Base-by-base conservation (phyloP, 2,329 filamentous ascomycete genomes). In the Trichocomaceae sp. region DNA sequence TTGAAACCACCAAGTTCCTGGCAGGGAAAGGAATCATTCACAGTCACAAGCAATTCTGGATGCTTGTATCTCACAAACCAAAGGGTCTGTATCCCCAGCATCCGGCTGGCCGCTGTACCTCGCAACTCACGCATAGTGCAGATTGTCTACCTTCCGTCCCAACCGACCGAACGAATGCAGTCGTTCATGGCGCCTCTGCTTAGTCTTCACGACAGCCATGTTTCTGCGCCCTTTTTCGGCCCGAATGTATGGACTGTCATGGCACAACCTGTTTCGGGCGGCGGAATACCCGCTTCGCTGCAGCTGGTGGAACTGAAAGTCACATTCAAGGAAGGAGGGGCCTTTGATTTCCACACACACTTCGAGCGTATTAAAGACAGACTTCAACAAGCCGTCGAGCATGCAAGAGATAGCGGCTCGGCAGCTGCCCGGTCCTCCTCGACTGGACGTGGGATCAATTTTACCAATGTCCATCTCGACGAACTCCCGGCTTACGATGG, bases 281-380 rank as follows among this genome's bases (percentile, higher is more conserved):
- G 93, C 37, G 88, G 89, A 49, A 88, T 96, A 50, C 88, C 91
- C 0, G 74, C 85, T 5, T 78, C 86, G 20, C 80, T 89, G 58
- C 80, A 85, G 17, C 83, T 85, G 26, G 78, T 96, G 44, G 89
- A 93, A 64, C 72, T 95, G 61, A 90, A 88, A 68, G 80, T 96
- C 64, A 90, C 86, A 20, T 97, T 97, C 77, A 91, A 90, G 67
- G 91, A 97, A 59, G 92, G 92, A 44, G 92, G 92, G n/a, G 91
- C 91, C 56, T 93, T 87, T 69, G 90, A 96, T 62, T 97, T 95
- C 66, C 86, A 91, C 64, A 82, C 83, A 50, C 83, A 83, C 51
- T 96, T 91, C 66, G 89, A 95, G 64, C 80, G 87, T 54, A 84
- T 96, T 60, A 90, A 89, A 67, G 91, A 95, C 66, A 82, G 90